phyloP scores from a whole-genome alignment of 441 rosid species.

The Iberis amara region DNA sequence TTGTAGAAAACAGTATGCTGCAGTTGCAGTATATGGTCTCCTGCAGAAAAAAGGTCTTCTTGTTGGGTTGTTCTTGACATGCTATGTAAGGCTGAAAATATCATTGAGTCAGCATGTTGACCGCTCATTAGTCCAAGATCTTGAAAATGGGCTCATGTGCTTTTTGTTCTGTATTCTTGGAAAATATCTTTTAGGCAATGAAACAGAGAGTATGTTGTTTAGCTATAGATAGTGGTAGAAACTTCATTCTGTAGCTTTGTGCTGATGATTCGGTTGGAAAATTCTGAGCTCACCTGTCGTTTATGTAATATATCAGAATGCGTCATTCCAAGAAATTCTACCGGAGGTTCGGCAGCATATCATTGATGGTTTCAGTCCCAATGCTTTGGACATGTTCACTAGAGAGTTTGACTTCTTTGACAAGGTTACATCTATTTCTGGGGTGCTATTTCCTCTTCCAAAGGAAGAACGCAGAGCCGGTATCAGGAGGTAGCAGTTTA shows the following conservation, averaged over 20 bases:
- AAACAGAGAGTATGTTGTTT: conserved; percentile 11
- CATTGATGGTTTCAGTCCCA: conserved; percentile 72
- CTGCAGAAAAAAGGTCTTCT: conserved; percentile 5
- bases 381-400: conserved; percentile 68
- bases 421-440: conserved; percentile 91
- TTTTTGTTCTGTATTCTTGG: conserved; percentile 13
- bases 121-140: not conserved
- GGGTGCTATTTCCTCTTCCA: conserved; percentile 64
- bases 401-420: conserved; percentile 96
- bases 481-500: conserved; percentile 61
- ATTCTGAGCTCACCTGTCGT: conserved; percentile 20
- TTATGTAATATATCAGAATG: conserved; percentile 49
- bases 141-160: conserved; percentile 17
- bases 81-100: conserved; percentile 5
- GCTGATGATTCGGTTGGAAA: not conserved
- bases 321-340: conserved; percentile 63
- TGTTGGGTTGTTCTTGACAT: conserved; percentile 7
- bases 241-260: conserved; percentile 2
- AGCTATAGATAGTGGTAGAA: conserved; percentile 12
- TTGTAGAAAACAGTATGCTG: conserved; percentile 4
- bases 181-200: conserved; percentile 7
- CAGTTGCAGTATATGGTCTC: conserved; percentile 15
- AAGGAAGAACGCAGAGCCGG: conserved; percentile 98
- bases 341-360: conserved; percentile 79
- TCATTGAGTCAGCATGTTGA: conserved; percentile 5